Percentiles rank a stretch among this genome's conserved stretches.
phyloP scores from a whole-genome alignment of 306 rosid species.

The Arachis stenosperma region DNA sequence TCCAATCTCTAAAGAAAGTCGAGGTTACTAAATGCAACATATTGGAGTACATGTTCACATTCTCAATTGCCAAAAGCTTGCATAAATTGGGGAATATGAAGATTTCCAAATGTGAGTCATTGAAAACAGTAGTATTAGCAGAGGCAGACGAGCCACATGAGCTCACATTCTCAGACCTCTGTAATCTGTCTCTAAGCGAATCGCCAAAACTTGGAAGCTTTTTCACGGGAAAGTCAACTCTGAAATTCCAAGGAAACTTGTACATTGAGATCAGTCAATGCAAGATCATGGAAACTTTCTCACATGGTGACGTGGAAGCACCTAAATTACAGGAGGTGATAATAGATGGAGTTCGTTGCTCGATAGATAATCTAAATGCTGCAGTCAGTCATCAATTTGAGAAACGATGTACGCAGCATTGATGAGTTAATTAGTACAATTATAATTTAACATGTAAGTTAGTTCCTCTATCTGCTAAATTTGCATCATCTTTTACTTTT shows the following conservation, averaged over 20 bases:
- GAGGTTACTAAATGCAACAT: too few species aligned
- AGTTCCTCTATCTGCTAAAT: too few species aligned
- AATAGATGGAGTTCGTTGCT: background rate
- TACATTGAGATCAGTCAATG: background rate
- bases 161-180: background rate
- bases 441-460: too few species aligned
- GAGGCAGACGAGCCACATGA: too few species aligned
- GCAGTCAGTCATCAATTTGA: background rate
- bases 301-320: background rate
- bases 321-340: rapidly evolving
- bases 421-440: background rate
- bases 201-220: conserved; percentile 9
- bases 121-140: too few species aligned
- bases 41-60: too few species aligned
- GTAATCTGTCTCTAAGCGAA: background rate
- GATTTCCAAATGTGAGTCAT: too few species aligned
- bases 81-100: rapidly evolving
- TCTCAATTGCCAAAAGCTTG: too few species aligned
- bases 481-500: too few species aligned
- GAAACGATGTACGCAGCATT: background rate
- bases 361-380: background rate
- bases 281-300: background rate
- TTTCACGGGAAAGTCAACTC: background rate
- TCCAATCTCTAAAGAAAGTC: too few species aligned
- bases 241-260: too few species aligned